Base-by-base conservation (phyloP, 169 alveolate genomes). In the Cryptosporidium meleagridis region DNA sequence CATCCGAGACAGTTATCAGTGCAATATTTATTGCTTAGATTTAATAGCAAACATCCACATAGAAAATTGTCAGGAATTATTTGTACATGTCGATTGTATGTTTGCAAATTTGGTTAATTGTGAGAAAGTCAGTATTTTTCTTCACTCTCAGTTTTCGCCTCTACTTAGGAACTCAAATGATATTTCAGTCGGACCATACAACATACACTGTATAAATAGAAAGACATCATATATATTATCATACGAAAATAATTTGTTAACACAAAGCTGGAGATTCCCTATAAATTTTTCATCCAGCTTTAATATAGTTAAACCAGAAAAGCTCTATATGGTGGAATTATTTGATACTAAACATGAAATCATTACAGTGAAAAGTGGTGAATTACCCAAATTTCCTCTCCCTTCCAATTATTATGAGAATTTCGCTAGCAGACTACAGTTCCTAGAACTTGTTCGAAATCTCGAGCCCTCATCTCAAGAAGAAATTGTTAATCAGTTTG, bases 111-210 rank as follows among this genome's bases (percentile, higher is more conserved):
- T 75, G 10, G 23, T 10, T 12, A 14, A 21, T 9, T 75, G 86
- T 39, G 31, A 21, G 8, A 55, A 41, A 41, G 23, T 53, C 26
- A 33, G 29, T 35, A 53, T 75, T 21, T 75, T 75, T 26, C 33
- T 75, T 16, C 86, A 75, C 31, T 55, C 71, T 37, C 86, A 75
- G 55, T 75, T 75, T 29, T 58, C 86, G 14, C 86, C 86, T n/a
- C 18, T 59, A 14, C 62, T 75, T 31, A 55, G 12, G 33, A 59
- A 35, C 23, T 75, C 73, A 21, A 37, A 55, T 37, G 45, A 59
- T 21, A 59, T 75, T 35, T 16, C 18, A 23, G 8, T 75, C 5
- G 86, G 86, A n/a, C 86, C 86, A n/a, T 75, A 53, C 52, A 75
- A 75, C 23, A 59, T 75, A 26, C 58, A 75, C 59, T 55, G 73